A percentile compares a stretch with the other conserved stretches of the same genome.
Conservation (phyloP, 1,284 basidiomycete genomes). For the Fistulinella cinereoalba region DNA sequence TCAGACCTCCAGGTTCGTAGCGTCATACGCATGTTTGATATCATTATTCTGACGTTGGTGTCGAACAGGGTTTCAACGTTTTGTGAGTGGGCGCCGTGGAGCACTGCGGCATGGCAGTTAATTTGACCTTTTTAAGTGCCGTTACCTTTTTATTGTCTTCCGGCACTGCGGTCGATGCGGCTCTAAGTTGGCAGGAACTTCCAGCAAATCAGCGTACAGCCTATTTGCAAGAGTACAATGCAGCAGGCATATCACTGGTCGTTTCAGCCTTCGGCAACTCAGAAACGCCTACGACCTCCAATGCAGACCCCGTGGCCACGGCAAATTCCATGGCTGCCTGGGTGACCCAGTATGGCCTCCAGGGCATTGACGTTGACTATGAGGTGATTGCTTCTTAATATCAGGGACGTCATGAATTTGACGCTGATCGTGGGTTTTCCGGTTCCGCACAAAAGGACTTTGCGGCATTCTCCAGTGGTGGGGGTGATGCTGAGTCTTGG, state of each 20-base stretch:
- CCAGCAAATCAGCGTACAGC: slow-evolving; percentile 40
- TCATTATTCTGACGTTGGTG: slow-evolving; percentile 1
- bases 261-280: slow-evolving; percentile 54
- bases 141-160: slow-evolving; percentile 49
- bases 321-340: slow-evolving; percentile 50
- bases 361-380: slow-evolving; percentile 60
- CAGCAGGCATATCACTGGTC: slow-evolving; percentile 55
- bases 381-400: too few relatives aligned
- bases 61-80: slow-evolving; percentile 40
- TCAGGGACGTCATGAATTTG: too few relatives aligned
- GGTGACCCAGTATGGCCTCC: slow-evolving; percentile 49
- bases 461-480: slow-evolving; percentile 41
- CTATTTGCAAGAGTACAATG: slow-evolving; percentile 48
- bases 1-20: slow-evolving; percentile 40
- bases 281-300: slow-evolving; percentile 43
- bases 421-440: neutral
- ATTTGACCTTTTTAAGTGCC: slow-evolving; percentile 30
- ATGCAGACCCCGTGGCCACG: slow-evolving; percentile 38
- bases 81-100: slow-evolving; percentile 30
- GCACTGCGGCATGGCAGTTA: neutral
- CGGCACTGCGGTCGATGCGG: slow-evolving; percentile 56
- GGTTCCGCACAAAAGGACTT: slow-evolving; percentile 39
- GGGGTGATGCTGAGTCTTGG: slow-evolving; percentile 42
- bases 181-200: slow-evolving; percentile 40
- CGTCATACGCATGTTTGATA: neutral